Conservation (phyloP, 306 rosid genomes). For the Corylus americana region DNA sequence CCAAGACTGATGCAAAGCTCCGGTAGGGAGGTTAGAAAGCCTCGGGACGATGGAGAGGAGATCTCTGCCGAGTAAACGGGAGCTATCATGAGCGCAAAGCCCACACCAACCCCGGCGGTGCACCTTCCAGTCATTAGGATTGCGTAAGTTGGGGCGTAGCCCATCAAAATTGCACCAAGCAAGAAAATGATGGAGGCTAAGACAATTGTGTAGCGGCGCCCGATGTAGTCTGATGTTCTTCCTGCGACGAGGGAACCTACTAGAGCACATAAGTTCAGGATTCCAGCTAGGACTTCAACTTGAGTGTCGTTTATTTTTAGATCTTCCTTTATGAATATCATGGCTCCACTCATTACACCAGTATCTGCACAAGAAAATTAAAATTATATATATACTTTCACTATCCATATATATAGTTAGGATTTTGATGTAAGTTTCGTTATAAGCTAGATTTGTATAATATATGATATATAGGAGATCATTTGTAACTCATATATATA, state of each 20-base stretch:
- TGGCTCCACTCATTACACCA: conserved; percentile 95
- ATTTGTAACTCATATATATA: too few relatives aligned
- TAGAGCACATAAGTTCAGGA: conserved; percentile 69
- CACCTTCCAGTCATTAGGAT: conserved; percentile 68
- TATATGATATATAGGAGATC: too few relatives aligned
- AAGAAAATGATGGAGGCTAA: conserved; percentile 60
- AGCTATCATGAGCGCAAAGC: conserved; percentile 77
- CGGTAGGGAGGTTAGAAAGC: conserved; percentile 67
- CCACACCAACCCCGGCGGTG: conserved; percentile 74
- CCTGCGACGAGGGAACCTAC: conserved; percentile 64
- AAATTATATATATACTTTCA: background rate
- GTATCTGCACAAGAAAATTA: conserved; percentile 48
- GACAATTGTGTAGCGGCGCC: conserved; percentile 77
- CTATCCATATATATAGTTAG: background rate
- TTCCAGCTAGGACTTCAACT: conserved; percentile 75
- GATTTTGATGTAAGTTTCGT: too few relatives aligned
- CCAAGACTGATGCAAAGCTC: conserved; percentile 78
- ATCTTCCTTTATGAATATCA: conserved; percentile 75
- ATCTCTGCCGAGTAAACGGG: conserved; percentile 92
- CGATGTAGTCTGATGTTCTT: conserved; percentile 72
- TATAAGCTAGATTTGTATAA: too few relatives aligned
- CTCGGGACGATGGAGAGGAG: conserved; percentile 61
- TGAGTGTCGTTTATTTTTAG: conserved; percentile 62
- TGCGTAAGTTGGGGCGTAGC: conserved; percentile 67
- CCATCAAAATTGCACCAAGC: conserved; percentile 72